Evolutionary conservation across 345 rosid genomes (phyloP).

Genomic region (Nasturtium officinale): DNA sequence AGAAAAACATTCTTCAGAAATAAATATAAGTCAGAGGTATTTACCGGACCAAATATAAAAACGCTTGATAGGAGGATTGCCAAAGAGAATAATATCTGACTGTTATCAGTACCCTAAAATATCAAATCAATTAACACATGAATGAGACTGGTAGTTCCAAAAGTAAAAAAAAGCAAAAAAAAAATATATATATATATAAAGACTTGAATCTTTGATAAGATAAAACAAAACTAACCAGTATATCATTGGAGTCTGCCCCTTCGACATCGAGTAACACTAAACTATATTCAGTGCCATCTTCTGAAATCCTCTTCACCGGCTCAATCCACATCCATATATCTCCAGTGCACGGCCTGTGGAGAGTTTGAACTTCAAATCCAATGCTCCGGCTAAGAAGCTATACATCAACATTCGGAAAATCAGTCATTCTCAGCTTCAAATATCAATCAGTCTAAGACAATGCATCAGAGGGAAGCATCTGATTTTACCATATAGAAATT

Average conservation of each 20-base stretch:
- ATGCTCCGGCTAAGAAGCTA: slow-evolving; percentile 49
- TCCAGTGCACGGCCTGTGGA: slow-evolving; percentile 43
- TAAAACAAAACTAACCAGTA: slow-evolving; percentile 30
- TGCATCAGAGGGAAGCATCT: background rate
- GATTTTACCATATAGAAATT: slow-evolving; percentile 4
- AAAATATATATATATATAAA: too few species aligned
- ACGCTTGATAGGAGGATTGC: slow-evolving; percentile 51
- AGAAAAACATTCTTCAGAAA: background rate
- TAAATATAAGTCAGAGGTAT: background rate
- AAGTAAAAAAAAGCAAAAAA: too few species aligned
- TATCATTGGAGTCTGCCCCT: slow-evolving; percentile 43
- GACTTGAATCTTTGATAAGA: background rate
- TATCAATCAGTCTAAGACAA: background rate
- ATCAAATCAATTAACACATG: background rate
- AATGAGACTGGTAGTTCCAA: slow-evolving; percentile 1
- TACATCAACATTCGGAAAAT: slow-evolving; percentile 2
- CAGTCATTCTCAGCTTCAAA: slow-evolving; percentile 24
- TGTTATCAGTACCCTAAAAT: slow-evolving; percentile 42
- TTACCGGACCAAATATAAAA: slow-evolving; percentile 51
- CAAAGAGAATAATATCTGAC: slow-evolving; percentile 48
- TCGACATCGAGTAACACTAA: slow-evolving; percentile 48
- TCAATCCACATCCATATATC: slow-evolving; percentile 60
- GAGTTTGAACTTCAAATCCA: slow-evolving; percentile 49
- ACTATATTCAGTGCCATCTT: slow-evolving; percentile 49
- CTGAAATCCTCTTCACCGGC: slow-evolving; percentile 46